Conservation (phyloP, 225 moss, liverwort and hornwort genomes). For the Lunularia cruciata region DNA sequence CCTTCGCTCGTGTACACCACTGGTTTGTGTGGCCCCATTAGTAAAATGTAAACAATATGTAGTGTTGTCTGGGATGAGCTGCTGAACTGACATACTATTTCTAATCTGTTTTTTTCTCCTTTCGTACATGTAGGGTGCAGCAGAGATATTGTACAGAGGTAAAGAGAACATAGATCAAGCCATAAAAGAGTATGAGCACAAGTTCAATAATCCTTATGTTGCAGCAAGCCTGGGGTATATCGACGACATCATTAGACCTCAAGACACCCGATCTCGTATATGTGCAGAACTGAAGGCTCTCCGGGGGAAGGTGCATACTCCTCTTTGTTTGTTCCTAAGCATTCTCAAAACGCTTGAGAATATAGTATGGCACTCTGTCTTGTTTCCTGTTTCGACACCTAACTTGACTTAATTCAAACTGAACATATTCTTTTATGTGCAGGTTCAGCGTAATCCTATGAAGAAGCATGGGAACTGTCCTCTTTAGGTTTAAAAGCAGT, state of each 20-base stretch:
- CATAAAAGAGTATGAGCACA: constrained; percentile 29
- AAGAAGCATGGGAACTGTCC: constrained; percentile 46
- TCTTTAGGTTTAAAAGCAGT: neutral
- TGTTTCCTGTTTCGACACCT: neutral
- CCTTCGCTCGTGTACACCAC: no score
- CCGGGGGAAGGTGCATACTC: constrained; percentile 26
- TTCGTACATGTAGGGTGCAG: constrained; percentile 27
- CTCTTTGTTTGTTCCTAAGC: neutral
- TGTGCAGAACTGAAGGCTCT: constrained; percentile 38
- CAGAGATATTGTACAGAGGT: constrained; percentile 32
- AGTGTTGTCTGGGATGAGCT: neutral
- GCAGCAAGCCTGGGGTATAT: constrained; percentile 41
- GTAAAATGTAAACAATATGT: neutral
- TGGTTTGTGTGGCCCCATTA: neutral
- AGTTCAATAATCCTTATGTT: constrained; percentile 40
- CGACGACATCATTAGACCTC: constrained; percentile 43
- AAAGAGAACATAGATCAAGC: constrained; percentile 24
- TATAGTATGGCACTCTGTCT: neutral
- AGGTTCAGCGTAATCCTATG: constrained; percentile 33
- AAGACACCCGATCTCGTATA: constrained; percentile 33
- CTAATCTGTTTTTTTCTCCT: neutral
- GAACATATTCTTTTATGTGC: neutral
- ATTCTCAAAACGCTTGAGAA: neutral
- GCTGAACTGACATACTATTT: neutral
- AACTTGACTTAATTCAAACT: neutral